Evolutionary conservation across 495 filamentous ascomycete genomes (phyloP).

Genomic region (Penicillium fimorum): DNA sequence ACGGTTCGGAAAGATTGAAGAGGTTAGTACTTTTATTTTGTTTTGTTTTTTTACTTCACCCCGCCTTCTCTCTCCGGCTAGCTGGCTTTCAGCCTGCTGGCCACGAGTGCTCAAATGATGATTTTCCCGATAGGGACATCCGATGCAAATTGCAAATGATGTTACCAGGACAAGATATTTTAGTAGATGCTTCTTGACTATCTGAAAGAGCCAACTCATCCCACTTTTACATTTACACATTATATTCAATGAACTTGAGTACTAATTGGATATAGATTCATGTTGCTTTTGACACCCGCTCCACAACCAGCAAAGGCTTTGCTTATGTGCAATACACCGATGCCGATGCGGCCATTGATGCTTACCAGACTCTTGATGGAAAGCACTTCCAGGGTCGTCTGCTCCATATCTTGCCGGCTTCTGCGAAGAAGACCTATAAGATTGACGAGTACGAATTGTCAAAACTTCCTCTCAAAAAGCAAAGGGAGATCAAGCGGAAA

Average conservation of each 20-base stretch:
- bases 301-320: slow-evolving; percentile 76
- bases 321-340: slow-evolving; percentile 77
- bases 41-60: slow-evolving; percentile 8
- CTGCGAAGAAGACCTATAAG: slow-evolving; percentile 73
- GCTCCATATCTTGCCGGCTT: slow-evolving; percentile 80
- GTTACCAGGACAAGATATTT: slow-evolving; percentile 64
- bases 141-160: slow-evolving; percentile 74
- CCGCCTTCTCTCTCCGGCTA: slow-evolving; percentile 8
- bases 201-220: slow-evolving; percentile 48
- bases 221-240: slow-evolving; percentile 38
- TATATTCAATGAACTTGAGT: slow-evolving; percentile 19
- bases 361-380: slow-evolving; percentile 72
- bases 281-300: slow-evolving; percentile 65
- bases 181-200: slow-evolving; percentile 73
- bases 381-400: slow-evolving; percentile 88
- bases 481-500: slow-evolving; percentile 82
- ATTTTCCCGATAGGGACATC: slow-evolving; percentile 99
- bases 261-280: slow-evolving; percentile 67
- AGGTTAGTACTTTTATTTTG: slow-evolving; percentile 61
- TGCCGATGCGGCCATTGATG: slow-evolving; percentile 67
- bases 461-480: slow-evolving; percentile 90
- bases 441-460: slow-evolving; percentile 85
- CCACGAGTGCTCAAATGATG: slow-evolving; percentile 66
- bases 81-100: slow-evolving; percentile 12
- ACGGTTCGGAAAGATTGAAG: slow-evolving; percentile 70